Conservation (phyloP, 805 yeast species). For the Millerozyma acaciae region DNA sequence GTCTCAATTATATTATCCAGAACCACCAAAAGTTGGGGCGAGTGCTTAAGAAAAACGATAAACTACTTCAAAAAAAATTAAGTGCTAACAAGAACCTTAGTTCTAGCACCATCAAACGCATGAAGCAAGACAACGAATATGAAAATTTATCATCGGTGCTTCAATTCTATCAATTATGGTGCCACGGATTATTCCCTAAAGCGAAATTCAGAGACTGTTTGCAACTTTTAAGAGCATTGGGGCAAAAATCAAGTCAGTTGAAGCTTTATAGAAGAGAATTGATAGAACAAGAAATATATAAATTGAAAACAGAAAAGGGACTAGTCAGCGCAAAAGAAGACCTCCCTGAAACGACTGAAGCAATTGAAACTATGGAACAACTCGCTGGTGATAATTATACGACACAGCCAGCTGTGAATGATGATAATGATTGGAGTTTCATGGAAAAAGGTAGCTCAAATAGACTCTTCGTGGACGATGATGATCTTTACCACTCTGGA, state of each 20-base stretch:
- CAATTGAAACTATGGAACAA: no score
- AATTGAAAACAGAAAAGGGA: conserved; percentile 25
- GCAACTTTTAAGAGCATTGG: conserved; percentile 47
- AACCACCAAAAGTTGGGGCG: conserved; percentile 25
- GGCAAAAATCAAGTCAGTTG: conserved; percentile 38
- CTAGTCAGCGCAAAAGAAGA: no score
- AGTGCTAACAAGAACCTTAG: conserved; percentile 5
- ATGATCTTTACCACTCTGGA: conserved; percentile 11
- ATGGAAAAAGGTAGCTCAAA: conserved; percentile 19
- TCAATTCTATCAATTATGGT: conserved; percentile 45
- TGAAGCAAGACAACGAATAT: conserved; percentile 29
- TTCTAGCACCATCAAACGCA: conserved; percentile 9
- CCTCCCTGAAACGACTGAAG: no score
- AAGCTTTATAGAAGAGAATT: conserved; percentile 26
- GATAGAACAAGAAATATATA: conserved; percentile 24
- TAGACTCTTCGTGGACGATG: conserved; percentile 27
- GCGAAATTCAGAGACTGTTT: conserved; percentile 73
- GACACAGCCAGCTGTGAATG: no score
- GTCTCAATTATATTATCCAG: conserved; percentile 29
- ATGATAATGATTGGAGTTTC: conserved; percentile 30
- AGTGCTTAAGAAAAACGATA: conserved; percentile 26
- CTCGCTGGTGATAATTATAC: no score
- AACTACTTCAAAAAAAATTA: conserved; percentile 13
- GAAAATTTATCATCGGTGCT: conserved; percentile 32
- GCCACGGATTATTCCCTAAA: conserved; percentile 65